phyloP scores from a whole-genome alignment of 345 rosid species.

The Angophora floribunda region DNA sequence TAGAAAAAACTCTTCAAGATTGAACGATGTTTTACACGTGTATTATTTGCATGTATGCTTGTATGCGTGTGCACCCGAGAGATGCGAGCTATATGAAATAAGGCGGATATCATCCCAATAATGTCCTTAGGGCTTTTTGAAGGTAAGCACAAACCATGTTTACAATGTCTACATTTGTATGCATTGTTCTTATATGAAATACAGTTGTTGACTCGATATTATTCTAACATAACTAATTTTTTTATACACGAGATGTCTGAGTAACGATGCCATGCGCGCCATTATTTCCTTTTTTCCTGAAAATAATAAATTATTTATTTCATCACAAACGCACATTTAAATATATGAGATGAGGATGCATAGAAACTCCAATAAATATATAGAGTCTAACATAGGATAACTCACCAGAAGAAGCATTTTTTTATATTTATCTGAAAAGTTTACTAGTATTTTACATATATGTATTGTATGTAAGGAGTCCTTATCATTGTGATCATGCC shows the following conservation, averaged over 20 bases:
- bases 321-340: background rate
- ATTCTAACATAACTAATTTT: background rate
- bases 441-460: background rate
- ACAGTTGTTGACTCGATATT: background rate
- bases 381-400: background rate
- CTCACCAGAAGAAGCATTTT: background rate
- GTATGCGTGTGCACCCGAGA: background rate
- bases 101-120: background rate
- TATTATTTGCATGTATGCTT: background rate
- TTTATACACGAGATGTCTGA: background rate
- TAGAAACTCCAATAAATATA: background rate
- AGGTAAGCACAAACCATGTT: background rate
- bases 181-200: background rate
- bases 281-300: background rate
- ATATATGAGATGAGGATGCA: background rate
- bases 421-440: background rate
- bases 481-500: background rate
- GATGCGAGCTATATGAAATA: background rate
- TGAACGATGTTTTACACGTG: background rate
- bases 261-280: background rate
- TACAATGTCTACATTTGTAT: too few relatives aligned
- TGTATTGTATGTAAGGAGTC: background rate
- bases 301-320: background rate
- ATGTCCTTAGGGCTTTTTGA: background rate
- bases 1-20: background rate